Evolutionary conservation across 192 early-diverging fungal species (phyloP).

Genomic region (Coemansia pectinata): DNA sequence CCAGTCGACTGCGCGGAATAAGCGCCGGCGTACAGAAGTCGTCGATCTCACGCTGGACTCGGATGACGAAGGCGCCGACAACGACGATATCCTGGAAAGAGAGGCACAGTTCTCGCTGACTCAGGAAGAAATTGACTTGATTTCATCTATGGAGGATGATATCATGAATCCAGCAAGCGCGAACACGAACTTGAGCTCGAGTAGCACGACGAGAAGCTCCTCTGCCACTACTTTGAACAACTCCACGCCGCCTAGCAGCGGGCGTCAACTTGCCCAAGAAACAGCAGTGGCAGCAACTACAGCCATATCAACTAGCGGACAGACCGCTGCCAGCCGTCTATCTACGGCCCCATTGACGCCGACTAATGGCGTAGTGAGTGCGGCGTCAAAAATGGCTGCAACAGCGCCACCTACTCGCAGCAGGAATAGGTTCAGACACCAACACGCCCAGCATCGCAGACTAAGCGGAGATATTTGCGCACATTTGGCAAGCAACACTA

Average conservation of each 20-base stretch:
- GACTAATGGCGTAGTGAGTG: not conserved
- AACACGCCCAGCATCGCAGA: not conserved
- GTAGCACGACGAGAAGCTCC: not conserved
- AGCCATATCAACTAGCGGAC: not conserved
- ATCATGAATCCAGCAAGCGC: not conserved
- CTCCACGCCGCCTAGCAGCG: not conserved
- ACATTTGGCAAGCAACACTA: not conserved
- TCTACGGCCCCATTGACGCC: not conserved
- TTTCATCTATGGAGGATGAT: conserved; percentile 14
- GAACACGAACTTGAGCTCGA: conserved; percentile 1
- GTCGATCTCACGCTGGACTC: conserved; percentile 67
- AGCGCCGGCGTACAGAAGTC: conserved; percentile 57
- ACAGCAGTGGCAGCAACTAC: not conserved
- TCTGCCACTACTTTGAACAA: not conserved
- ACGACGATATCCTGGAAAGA: conserved; percentile 4
- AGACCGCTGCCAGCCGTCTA: not conserved
- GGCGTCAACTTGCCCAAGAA: not conserved
- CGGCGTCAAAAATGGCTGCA: not conserved
- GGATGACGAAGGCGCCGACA: conserved; percentile 14
- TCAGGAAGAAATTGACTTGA: conserved; percentile 41
- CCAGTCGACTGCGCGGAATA: conserved; percentile 6
- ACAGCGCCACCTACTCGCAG: not conserved
- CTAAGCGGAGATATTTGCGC: not conserved
- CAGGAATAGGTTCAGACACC: not conserved
- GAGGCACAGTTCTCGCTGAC: conserved; percentile 19